Percentiles rank a stretch among this genome's conserved stretches.
Evolutionary conservation across 345 rosid species (phyloP).

Genomic region (Lepidium aucheri): DNA sequence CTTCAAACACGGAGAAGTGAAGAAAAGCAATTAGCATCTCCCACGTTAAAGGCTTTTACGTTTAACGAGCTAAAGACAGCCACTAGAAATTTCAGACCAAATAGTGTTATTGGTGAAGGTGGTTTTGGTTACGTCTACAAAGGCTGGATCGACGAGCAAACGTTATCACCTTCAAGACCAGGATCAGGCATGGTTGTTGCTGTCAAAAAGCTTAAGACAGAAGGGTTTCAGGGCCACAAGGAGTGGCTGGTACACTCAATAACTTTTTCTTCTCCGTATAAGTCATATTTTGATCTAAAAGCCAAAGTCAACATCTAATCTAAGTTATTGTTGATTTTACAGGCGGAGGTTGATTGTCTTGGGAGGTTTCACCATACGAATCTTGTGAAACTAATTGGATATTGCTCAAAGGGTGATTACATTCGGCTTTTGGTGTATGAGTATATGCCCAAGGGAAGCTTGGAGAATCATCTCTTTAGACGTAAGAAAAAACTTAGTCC

Average conservation of each 20-base stretch:
- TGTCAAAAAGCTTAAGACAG: conserved; percentile 81
- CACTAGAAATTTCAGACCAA: conserved; percentile 74
- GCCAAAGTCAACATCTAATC: background rate
- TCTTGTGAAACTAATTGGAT: conserved; percentile 84
- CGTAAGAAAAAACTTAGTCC: conserved; percentile 5
- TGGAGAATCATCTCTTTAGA: conserved; percentile 47
- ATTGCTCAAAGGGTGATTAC: conserved; percentile 69
- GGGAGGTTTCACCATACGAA: conserved; percentile 86
- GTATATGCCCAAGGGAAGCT: conserved; percentile 87
- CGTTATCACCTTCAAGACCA: conserved; percentile 55
- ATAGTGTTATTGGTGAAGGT: conserved; percentile 88
- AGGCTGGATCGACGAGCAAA: conserved; percentile 74
- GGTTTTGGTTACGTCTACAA: conserved; percentile 82
- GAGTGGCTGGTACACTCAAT: conserved; percentile 79
- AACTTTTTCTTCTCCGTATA: background rate
- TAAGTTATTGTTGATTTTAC: conserved; percentile 3
- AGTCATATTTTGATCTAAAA: background rate
- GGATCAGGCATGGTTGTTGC: conserved; percentile 90
- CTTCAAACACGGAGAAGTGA: conserved; percentile 66
- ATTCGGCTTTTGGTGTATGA: conserved; percentile 74
- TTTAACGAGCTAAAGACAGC: conserved; percentile 71
- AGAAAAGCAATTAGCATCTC: conserved; percentile 68
- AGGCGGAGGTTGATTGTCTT: conserved; percentile 80
- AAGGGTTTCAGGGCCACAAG: conserved; percentile 85
- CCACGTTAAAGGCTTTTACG: conserved; percentile 61